These are phyloP conservation scores for Saccharomycopsis crataegensis DNA, from an alignment of 1,139 yeast genomes.

Conservation along the genomic window DNA sequence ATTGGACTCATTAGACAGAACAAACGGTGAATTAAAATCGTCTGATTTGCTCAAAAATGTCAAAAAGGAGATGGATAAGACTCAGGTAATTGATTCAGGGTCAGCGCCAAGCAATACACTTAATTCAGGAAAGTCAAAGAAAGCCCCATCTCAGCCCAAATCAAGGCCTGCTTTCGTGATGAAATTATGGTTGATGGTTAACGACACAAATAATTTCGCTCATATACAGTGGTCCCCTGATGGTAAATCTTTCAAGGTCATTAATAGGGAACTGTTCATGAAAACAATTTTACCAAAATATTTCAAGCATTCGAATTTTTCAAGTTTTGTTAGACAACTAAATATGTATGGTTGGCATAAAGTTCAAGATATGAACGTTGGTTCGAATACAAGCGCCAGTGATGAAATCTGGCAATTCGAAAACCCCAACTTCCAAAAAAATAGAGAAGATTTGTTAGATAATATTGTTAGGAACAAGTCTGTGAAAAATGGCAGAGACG, in stretches of 20 bases:
- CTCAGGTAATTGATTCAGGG: neutral
- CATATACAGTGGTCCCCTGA: conserved; percentile 80
- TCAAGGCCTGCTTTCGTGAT: conserved; percentile 78
- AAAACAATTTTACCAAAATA: conserved; percentile 78
- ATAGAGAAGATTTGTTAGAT: conserved; percentile 64
- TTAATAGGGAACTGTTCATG: conserved; percentile 81
- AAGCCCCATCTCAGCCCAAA: conserved; percentile 6
- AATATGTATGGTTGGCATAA: conserved; percentile 99
- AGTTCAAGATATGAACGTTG: conserved; percentile 61
- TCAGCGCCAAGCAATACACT: neutral
- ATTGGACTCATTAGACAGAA: neutral
- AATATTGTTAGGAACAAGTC: conserved; percentile 50
- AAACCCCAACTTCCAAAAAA: conserved; percentile 70
- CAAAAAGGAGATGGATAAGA: neutral
- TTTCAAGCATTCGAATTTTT: conserved; percentile 91
- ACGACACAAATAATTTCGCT: conserved; percentile 61
- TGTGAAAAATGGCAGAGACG: conserved; percentile 28
- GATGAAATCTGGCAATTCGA: conserved; percentile 60
- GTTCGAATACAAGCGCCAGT: neutral
- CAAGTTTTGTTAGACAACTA: conserved; percentile 89
- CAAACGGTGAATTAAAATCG: neutral
- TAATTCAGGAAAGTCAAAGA: neutral
- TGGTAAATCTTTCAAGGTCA: conserved; percentile 80
- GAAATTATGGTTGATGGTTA: conserved; percentile 93
- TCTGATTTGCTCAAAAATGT: neutral